Base-by-base conservation (phyloP, 306 rosid genomes). In the Dryas octopetala region DNA sequence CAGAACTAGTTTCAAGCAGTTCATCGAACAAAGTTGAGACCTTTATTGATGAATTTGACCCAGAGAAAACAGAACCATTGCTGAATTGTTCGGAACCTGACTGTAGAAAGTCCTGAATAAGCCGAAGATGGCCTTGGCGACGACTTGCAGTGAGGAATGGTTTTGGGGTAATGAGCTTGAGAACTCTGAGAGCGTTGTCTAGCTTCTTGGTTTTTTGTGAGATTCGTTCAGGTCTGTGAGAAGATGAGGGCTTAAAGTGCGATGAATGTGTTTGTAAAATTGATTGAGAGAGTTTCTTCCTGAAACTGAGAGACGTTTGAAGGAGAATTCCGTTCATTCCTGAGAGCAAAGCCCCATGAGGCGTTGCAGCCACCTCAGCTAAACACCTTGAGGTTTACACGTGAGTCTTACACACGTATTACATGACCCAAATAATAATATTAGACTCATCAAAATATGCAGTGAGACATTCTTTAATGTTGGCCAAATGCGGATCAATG, bases 81-180 rank as follows among this genome's bases (percentile, higher is more conserved):
- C 32, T 57, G 68, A 28, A 26, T 46, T 79, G 77, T 32, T 66
- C 66, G 9, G 62, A 70, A 59, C 26, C 76, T 57, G 87, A 73
- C 28, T 23, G 80, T 66, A 91, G 58, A 71, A 84, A 71, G 80
- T 70, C 85, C 69, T 85, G 87, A 70, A 94, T 80, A 66, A 94
- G 87, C 17, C 85, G 87, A 78, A 90, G 93, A 83, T 91, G 97
- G 61, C 74, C 81, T 68, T 69, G 86, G 53, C 83, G 80, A 40
- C 3, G 55, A 40, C 77, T 68, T 50, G 83, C 14, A 68, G 68
- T 12, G 76, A 5, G 58, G 62, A 57, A 63, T 74, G 67, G 79
- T 65, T 78, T 64, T 13, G 88, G 86, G 9, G 76, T 67, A 46
- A 89, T 75, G 72, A 89, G 80, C 69, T 89, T 83, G 40, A 88